Conservation (phyloP, 2,329 filamentous ascomycete species). For the Coleophoma cylindrospora region DNA sequence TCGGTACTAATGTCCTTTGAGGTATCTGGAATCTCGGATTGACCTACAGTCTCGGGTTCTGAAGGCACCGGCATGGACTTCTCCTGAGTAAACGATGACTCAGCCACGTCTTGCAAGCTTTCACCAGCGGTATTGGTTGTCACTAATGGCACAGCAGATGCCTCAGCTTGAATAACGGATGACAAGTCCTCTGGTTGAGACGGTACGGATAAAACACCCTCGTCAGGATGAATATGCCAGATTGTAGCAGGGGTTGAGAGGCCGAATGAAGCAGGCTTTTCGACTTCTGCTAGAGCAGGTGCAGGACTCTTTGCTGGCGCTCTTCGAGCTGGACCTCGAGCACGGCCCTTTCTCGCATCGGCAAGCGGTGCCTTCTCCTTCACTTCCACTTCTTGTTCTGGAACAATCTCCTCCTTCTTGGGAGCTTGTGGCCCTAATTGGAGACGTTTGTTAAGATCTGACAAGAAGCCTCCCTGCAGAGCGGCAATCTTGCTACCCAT, state of each 20-base stretch:
- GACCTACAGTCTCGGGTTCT: too few relatives aligned
- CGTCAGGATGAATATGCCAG: conserved; percentile 36
- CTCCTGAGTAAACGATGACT: neutral
- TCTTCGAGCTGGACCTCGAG: conserved; percentile 78
- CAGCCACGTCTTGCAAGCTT: conserved; percentile 8
- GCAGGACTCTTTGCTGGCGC: conserved; percentile 46
- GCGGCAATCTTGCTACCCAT: conserved; percentile 83
- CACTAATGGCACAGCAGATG: conserved; percentile 15
- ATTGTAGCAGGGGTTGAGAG: conserved; percentile 30
- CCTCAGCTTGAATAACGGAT: conserved; percentile 7
- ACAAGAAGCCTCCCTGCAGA: conserved; percentile 87
- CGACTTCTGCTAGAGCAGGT: conserved; percentile 10
- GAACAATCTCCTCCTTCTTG: conserved; percentile 65
- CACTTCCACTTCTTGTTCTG: conserved; percentile 51
- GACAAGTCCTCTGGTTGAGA: conserved; percentile 8
- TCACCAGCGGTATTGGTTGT: conserved; percentile 20
- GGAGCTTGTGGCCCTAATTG: conserved; percentile 77
- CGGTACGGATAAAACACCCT: conserved; percentile 29
- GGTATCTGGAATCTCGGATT: neutral
- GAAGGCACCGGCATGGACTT: too few relatives aligned
- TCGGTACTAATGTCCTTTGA: neutral
- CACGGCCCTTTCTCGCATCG: conserved; percentile 87
- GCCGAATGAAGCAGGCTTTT: conserved; percentile 7
- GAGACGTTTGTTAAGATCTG: conserved; percentile 84
- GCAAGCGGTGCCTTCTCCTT: conserved; percentile 72